Conservation (phyloP, 2,329 filamentous ascomycete genomes). For the Cladosporium halotolerans region DNA sequence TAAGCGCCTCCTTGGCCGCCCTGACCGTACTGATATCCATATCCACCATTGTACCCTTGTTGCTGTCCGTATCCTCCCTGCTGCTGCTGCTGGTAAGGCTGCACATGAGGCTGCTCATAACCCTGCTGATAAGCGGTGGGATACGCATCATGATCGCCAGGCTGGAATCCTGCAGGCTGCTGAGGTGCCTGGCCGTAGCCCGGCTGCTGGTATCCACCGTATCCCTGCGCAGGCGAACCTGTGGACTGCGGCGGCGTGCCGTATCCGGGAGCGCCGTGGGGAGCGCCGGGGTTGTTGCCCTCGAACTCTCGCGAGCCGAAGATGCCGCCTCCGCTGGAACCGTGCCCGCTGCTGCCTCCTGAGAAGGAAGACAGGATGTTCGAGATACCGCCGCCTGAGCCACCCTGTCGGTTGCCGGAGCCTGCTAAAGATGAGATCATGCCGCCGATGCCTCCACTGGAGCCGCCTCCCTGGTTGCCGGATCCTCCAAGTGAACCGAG, state of each 20-base stretch:
- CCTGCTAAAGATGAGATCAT: slow-evolving; percentile 4
- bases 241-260: slow-evolving; percentile 1
- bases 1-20: slow-evolving; percentile 12
- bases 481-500: background rate
- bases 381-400: slow-evolving; percentile 3
- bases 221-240: slow-evolving; percentile 1
- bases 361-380: slow-evolving; percentile 3
- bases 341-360: background rate
- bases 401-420: background rate
- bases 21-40: slow-evolving; percentile 15
- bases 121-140: slow-evolving; percentile 31
- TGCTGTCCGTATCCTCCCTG: slow-evolving; percentile 15
- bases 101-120: slow-evolving; percentile 27
- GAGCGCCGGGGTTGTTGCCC: background rate
- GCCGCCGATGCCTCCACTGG: slow-evolving; percentile 7
- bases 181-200: slow-evolving; percentile 13
- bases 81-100: slow-evolving; percentile 15
- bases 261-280: slow-evolving; percentile 1
- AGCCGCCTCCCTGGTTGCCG: slow-evolving; percentile 2
- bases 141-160: slow-evolving; percentile 24
- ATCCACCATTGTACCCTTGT: slow-evolving; percentile 11
- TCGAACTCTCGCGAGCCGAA: slow-evolving; percentile 7
- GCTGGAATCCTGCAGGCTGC: slow-evolving; percentile 23
- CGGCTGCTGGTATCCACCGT: slow-evolving; percentile 8
- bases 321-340: slow-evolving; percentile 1